Percentiles rank a stretch among this genome's conserved stretches.
Evolutionary conservation across 2,329 filamentous ascomycete genomes (phyloP).

Genomic region (Fusarium clavum): DNA sequence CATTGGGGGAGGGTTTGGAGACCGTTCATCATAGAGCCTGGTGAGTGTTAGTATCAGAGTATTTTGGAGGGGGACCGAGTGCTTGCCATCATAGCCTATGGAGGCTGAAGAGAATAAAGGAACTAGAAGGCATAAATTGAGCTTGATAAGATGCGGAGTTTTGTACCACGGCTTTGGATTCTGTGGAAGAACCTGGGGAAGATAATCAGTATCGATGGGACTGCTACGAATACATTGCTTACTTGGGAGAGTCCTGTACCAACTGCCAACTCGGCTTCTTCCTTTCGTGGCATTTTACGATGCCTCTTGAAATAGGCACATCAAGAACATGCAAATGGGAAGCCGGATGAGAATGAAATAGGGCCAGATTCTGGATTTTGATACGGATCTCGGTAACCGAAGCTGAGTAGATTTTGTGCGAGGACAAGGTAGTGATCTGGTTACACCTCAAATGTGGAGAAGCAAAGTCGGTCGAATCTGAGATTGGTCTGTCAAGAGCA

Average conservation of each 20-base stretch:
- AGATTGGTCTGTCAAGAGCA: too few species aligned
- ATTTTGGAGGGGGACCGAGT: too few species aligned
- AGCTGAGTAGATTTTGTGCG: background rate
- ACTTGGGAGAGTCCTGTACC: background rate
- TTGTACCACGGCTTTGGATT: slow-evolving; percentile 56
- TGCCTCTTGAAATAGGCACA: too few species aligned
- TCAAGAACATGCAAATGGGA: too few species aligned
- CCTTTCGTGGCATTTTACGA: background rate
- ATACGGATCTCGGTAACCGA: background rate
- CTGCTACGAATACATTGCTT: too few species aligned
- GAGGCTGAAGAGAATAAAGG: slow-evolving; percentile 57
- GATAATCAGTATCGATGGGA: background rate
- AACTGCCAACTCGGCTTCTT: background rate
- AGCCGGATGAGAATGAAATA: too few species aligned
- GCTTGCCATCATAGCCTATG: slow-evolving; percentile 58
- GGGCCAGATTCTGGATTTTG: background rate
- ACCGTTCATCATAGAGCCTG: slow-evolving; percentile 57
- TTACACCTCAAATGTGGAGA: background rate
- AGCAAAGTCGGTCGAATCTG: too few species aligned
- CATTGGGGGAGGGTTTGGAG: slow-evolving; percentile 56
- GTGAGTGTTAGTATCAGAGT: background rate
- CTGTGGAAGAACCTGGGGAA: slow-evolving; percentile 52
- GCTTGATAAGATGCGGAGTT: slow-evolving; percentile 54
- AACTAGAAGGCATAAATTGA: slow-evolving; percentile 59
- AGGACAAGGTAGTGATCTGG: background rate